Evolutionary conservation across 192 early-diverging fungal species (phyloP), one percentile per base, ranked within the genome.

Genomic region (Martensiomyces pterosporus): DNA sequence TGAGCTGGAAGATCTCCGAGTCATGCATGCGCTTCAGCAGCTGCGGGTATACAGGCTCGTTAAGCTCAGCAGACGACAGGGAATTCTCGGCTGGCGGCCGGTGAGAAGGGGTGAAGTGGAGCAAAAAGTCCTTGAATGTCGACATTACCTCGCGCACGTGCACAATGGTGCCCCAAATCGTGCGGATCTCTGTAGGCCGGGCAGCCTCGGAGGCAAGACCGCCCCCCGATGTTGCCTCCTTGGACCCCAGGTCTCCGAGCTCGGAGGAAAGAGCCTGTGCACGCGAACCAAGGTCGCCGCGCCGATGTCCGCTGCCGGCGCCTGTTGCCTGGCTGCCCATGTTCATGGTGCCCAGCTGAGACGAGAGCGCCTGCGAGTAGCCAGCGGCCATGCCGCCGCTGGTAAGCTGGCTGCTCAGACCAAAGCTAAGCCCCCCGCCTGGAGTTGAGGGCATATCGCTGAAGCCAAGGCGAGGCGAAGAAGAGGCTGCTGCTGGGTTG

Each of bases 151-250:
- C 90, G 35, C 89, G 81, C 42, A 98, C 84, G 42, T 90, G 86
- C 58, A 98, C 82, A 14, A 88, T 88, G 0, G 94, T 98, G 34
- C 94, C 94, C 93, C 93, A 98, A 51, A 98, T 94, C 23, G 81
- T 58, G 16, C 83, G 77, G 22, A 74, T 65, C 49, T 73, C 69
- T 33, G 36, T 44, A 13, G 61, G 49, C 42, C 56, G 53, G 16
- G 46, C 57, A 0, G 38, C 59, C 24, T 9, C 37, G 22, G 38
- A 32, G n/a, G n/a, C n/a, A n/a, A n/a, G n/a, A n/a, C n/a, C n/a
- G n/a, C n/a, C n/a, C n/a, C n/a, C 43, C 26, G 24, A 41, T 22
- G 21, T 18, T 10, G 2, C 33, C 22, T 44, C 52, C 24, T 27
- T 45, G 12, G 23, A 13, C 33, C 15, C 54, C 3, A 47, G 47